Evolutionary conservation across 2,329 filamentous ascomycete genomes (phyloP), one percentile per base, ranked within the genome.

Genomic region (Talaromyces sp.): DNA sequence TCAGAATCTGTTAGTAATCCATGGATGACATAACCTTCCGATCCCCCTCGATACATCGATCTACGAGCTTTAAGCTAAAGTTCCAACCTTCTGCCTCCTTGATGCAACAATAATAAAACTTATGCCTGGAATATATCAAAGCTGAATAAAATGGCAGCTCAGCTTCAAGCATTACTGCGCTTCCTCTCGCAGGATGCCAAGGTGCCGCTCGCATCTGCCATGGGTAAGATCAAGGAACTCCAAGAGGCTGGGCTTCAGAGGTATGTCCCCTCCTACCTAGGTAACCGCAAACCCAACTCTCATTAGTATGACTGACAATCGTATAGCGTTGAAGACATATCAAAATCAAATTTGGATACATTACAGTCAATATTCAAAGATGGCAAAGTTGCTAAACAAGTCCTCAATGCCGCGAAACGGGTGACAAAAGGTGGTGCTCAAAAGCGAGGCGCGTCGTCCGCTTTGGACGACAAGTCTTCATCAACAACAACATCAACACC

Each of bases 141-240:
- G 11, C 7, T 27, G 31, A 31, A 5, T 6, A 14, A 35, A 59
- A 71, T 74, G 70, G 70, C 74, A 31, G 60, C 72, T 22, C 69
- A 74, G 41, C 64, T 75, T 19, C 81, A 83, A 71, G 69, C 74
- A 14, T 72, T 87, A 14, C 76, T 88, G 39, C 83, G 85, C 13
- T 88, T 88, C 68, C 75, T 88, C 27, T 83, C 83, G 1, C 82
- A 85, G 73, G 85, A 88, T 74, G 78, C 79, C 35, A 87, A 85
- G 70, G 68, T 88, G 0, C 83, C 85, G 2, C 75, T 88, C 5
- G 81, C 82, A 3, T 75, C 78, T 33, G 85, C 85, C 11, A 83
- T 88, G 73, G 72, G 78, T 62, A 86, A 86, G 70, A 78, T 84
- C 63, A 83, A 82, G 67, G 78, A 81, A n/a, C 78, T 88, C 10